Conservation (phyloP, 768 basidiomycete genomes). For the Amanita brunnescens region DNA sequence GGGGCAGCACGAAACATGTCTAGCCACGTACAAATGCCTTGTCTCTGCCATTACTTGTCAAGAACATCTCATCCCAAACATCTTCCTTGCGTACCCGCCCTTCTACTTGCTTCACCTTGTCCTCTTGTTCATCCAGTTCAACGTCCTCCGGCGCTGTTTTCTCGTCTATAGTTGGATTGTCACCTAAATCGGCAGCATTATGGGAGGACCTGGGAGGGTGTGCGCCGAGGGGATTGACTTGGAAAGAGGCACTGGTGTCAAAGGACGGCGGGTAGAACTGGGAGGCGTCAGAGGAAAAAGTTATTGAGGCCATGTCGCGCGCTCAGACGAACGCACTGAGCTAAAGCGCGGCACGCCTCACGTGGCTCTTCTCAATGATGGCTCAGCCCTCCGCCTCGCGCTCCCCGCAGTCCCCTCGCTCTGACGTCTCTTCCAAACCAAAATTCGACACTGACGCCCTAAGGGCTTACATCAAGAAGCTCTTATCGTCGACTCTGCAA, state of each 20-base stretch:
- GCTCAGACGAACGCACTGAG: not conserved
- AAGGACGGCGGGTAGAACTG: conserved; percentile 52
- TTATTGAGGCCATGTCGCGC: conserved; percentile 51
- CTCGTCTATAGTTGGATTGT: conserved; percentile 27
- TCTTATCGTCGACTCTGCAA: conserved; percentile 62
- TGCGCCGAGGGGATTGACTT: conserved; percentile 73
- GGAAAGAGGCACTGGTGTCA: conserved; percentile 55
- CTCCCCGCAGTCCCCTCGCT: conserved; percentile 55
- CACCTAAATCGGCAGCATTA: conserved; percentile 35
- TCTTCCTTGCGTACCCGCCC: conserved; percentile 50
- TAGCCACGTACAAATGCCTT: conserved; percentile 66
- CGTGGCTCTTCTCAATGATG: conserved; percentile 9
- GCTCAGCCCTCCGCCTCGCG: too few species aligned
- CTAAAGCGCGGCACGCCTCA: not conserved
- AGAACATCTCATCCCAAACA: conserved; percentile 73
- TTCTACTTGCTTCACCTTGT: conserved; percentile 33
- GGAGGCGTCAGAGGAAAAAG: conserved; percentile 46
- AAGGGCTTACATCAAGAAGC: conserved; percentile 74
- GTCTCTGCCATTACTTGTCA: conserved; percentile 73
- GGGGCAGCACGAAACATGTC: not conserved
- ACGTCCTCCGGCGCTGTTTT: conserved; percentile 30
- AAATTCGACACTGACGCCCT: conserved; percentile 70
- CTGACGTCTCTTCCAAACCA: conserved; percentile 46
- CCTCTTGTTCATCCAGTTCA: conserved; percentile 44
- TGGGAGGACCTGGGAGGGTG: conserved; percentile 63